Evolutionary conservation across 1,284 basidiomycete species (phyloP), one percentile per base, ranked within the genome.

Genomic region (Uromyces viciae-fabae): DNA sequence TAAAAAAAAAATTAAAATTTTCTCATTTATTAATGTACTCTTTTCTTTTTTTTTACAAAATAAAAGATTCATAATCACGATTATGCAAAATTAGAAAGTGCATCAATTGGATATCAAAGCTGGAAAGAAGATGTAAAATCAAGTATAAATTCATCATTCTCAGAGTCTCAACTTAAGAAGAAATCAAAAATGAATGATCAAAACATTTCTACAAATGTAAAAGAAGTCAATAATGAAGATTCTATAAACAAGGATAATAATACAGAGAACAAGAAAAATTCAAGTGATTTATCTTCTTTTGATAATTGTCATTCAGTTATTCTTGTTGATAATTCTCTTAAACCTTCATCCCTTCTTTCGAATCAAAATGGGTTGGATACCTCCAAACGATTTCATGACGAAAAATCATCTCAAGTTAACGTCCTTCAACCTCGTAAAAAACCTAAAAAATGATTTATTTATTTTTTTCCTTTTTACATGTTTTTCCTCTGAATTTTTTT

Each of bases 41-140:
- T 28, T 56, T 56, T 56, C 25, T 36, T 68, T 28, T 38, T 68
- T 25, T 28, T 14, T 17, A 4, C 28, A 64, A 14, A 11, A 36
- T 7, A 25, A 40, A 31, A 73, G 75, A 68, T 78, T n/a, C 75
- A 78, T 31, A 78, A 78, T 38, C 40, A 69, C 31, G 75, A 78
- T 69, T 78, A 78, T 56, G 36, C 43, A 22, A 66, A 22, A 36
- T 42, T 69, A 28, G 75, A 78, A 19, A 43, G n/a, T 19, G 33
- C 49, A 25, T 11, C 62, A 17, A 31, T 15, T 19, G 75, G 43
- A 15, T 78, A 78, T 58, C 7, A 17, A 19, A 38, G 36, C 1
- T 78, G 75, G 75, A 58, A 69, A 17, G 75, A 43, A 14, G 64
- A 66, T 25, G 38, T 78, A 1, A 40, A 54, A 58, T 62, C 64